Evolutionary conservation across 2,329 filamentous ascomycete species (phyloP).

Genomic region (Talaromyces atroroseus): DNA sequence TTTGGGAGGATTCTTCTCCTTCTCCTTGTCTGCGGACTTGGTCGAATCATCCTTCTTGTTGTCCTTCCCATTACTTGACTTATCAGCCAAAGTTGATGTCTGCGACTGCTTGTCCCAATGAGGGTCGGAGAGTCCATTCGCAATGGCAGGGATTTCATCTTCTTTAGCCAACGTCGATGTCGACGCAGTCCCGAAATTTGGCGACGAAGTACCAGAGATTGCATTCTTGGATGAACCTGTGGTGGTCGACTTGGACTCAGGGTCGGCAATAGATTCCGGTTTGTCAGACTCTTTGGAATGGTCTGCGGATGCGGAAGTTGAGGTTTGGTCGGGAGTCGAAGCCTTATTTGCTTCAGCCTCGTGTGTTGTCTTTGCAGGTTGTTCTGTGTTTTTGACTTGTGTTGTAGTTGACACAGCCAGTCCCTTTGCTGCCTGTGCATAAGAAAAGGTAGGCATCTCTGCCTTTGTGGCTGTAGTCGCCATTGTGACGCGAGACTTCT

Average conservation of each 20-base stretch:
- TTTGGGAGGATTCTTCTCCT: slow-evolving; percentile 51
- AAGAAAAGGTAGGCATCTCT: slow-evolving; percentile 67
- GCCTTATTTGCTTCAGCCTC: slow-evolving; percentile 26
- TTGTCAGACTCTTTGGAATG: slow-evolving; percentile 36
- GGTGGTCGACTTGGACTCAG: slow-evolving; percentile 29
- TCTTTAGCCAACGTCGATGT: slow-evolving; percentile 52
- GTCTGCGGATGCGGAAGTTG: slow-evolving; percentile 44
- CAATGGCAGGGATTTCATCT: slow-evolving; percentile 56
- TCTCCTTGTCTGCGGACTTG: slow-evolving; percentile 39
- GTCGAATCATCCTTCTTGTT: slow-evolving; percentile 49
- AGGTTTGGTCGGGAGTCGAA: slow-evolving; percentile 24
- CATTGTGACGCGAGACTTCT: slow-evolving; percentile 28
- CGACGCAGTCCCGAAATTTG: slow-evolving; percentile 50
- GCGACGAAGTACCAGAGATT: slow-evolving; percentile 45
- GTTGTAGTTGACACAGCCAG: slow-evolving; percentile 47
- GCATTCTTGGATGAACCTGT: slow-evolving; percentile 25
- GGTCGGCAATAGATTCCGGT: slow-evolving; percentile 24
- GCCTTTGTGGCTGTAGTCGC: slow-evolving; percentile 33
- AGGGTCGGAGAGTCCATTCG: slow-evolving; percentile 60
- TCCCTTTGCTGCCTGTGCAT: slow-evolving; percentile 91
- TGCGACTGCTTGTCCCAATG: slow-evolving; percentile 64
- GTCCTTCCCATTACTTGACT: slow-evolving; percentile 34
- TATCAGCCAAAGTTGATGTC: slow-evolving; percentile 59
- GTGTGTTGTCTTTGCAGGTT: slow-evolving; percentile 25
- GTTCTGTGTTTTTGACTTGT: slow-evolving; percentile 38